phyloP scores from a whole-genome alignment of 129 eudicot species.

The Flaveria brownii region DNA sequence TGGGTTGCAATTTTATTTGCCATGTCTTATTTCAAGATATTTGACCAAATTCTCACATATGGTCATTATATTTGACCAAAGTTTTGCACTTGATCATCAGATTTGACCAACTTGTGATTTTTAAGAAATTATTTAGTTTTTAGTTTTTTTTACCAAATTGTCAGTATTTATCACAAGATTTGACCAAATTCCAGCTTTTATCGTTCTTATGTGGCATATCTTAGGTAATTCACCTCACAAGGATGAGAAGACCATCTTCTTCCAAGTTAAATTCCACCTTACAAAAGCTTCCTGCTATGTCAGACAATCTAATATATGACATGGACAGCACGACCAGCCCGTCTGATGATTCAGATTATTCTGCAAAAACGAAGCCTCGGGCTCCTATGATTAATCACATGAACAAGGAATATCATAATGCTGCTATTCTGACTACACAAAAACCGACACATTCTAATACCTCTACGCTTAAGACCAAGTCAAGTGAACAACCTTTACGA shows the following conservation, averaged over 20 bases:
- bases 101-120: background rate
- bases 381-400: constrained; percentile 11
- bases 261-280: constrained; percentile 39
- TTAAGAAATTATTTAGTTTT: background rate
- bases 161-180: background rate
- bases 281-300: constrained; percentile 53
- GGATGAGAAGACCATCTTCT: constrained; percentile 64
- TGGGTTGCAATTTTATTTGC: background rate
- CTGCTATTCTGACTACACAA: background rate
- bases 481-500: constrained; percentile 13
- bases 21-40: background rate
- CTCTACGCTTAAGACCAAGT: constrained; percentile 5
- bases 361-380: constrained; percentile 28
- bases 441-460: constrained; percentile 23
- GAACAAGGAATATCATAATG: background rate
- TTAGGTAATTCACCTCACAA: constrained; percentile 65
- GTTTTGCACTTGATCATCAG: too few relatives aligned
- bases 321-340: constrained; percentile 80
- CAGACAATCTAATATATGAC: constrained; percentile 67
- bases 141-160: too few relatives aligned
- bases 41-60: background rate
- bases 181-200: background rate
- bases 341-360: constrained; percentile 78
- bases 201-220: background rate
- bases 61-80: background rate